Evolutionary conservation across 1,284 basidiomycete genomes (phyloP).

Genomic region (Pulveroboletus ridleyi): DNA sequence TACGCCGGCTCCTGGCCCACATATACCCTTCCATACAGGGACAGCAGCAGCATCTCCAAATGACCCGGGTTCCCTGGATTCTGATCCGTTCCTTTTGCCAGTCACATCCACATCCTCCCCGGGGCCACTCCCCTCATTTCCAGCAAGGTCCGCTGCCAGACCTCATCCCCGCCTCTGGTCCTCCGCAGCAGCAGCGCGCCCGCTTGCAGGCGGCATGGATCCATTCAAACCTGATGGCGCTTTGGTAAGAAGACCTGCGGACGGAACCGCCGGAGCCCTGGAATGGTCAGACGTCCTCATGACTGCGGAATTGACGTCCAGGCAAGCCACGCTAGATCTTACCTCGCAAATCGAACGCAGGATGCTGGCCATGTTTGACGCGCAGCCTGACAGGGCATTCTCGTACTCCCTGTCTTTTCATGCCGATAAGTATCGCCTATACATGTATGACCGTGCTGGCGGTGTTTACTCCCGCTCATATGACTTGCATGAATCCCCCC

Average conservation of each 20-base stretch:
- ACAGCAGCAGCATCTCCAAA: background rate
- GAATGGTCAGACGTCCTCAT: conserved; percentile 6
- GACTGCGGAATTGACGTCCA: conserved; percentile 3
- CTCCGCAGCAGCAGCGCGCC: background rate
- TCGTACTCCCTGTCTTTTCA: background rate
- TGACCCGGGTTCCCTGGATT: background rate
- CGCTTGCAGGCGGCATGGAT: background rate
- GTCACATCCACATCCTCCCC: too few species aligned
- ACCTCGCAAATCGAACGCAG: conserved; percentile 4
- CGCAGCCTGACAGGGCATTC: conserved; percentile 4
- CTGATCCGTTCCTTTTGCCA: background rate
- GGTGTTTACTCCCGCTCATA: conserved; percentile 1
- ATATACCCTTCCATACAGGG: too few species aligned
- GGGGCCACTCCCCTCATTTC: too few species aligned
- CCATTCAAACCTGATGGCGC: conserved; percentile 5
- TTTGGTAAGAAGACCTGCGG: background rate
- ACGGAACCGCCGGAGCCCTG: background rate
- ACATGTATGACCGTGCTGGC: conserved; percentile 2
- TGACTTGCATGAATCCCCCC: conserved; percentile 2
- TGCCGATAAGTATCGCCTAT: background rate
- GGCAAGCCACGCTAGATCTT: background rate
- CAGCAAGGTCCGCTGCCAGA: too few species aligned
- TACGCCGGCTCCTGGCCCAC: too few species aligned
- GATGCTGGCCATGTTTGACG: background rate
- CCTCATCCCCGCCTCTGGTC: conserved; percentile 1